Conservation (phyloP, 139 green algal species). For the Spirogloea muscicola region DNA sequence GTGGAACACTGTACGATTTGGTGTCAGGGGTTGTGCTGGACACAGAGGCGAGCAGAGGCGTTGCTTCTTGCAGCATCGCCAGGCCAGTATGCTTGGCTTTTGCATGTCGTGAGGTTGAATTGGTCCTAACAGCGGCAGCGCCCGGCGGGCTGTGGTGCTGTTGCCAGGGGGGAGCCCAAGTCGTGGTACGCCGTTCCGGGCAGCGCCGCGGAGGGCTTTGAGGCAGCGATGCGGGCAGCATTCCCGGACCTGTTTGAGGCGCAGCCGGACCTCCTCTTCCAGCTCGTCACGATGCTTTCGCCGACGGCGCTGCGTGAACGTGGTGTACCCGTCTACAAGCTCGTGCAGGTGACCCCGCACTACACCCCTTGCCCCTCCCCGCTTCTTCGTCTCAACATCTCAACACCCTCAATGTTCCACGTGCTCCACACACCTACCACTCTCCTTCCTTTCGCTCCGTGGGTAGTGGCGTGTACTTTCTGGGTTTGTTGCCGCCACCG, state of each 20-base stretch:
- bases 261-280: constrained; percentile 75
- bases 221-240: constrained; percentile 29
- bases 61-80: no score
- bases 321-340: constrained; percentile 69
- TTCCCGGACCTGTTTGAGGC: constrained; percentile 69
- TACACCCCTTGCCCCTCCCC: no score
- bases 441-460: no score
- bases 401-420: no score
- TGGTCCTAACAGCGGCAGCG: no score
- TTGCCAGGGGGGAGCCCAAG: constrained; percentile 70
- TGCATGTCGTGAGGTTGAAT: no score
- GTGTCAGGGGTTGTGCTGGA: no score
- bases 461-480: background rate
- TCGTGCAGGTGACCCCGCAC: constrained; percentile 20
- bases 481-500: background rate
- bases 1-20: no score
- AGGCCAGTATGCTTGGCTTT: no score
- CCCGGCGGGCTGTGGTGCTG: background rate
- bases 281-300: constrained; percentile 76
- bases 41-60: no score
- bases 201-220: constrained; percentile 17
- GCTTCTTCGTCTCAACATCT: constrained; percentile 81
- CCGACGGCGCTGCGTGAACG: constrained; percentile 60
- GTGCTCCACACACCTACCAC: no score
- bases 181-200: constrained; percentile 71